These are phyloP conservation scores for Zoysia pacifica DNA, from an alignment of 176 grass and related monocot genomes.

Conservation along the genomic window DNA sequence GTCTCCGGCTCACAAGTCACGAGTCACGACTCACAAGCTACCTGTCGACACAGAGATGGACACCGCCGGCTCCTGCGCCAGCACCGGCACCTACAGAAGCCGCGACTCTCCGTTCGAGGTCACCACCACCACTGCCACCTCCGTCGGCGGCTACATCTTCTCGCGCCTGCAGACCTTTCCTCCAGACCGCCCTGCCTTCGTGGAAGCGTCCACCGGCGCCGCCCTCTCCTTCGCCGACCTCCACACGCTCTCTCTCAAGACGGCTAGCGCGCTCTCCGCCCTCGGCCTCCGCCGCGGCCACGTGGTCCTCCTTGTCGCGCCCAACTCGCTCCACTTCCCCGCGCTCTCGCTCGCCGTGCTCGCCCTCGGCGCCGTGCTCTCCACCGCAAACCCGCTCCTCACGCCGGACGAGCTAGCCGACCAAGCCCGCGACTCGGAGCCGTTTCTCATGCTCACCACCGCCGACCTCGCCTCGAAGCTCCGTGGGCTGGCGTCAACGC, in stretches of 20 bases:
- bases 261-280: constrained; percentile 2
- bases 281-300: constrained; percentile 34
- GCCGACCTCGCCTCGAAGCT: constrained; percentile 42
- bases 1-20: no score
- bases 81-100: constrained; percentile 42
- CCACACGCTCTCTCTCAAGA: neutral
- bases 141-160: constrained; percentile 48
- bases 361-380: constrained; percentile 49
- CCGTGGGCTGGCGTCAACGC: neutral
- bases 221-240: constrained; percentile 48
- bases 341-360: constrained; percentile 44
- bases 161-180: neutral
- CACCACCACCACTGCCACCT: neutral
- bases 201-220: constrained; percentile 44
- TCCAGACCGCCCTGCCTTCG: constrained; percentile 33
- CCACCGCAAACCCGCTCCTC: constrained; percentile 52
- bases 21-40: no score
- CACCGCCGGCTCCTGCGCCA: constrained; percentile 39
- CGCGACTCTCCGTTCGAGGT: neutral
- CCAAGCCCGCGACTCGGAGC: constrained; percentile 32
- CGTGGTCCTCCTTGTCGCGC: constrained; percentile 41
- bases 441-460: constrained; percentile 42
- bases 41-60: no score
- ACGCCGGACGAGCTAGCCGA: constrained; percentile 40
- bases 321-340: constrained; percentile 54